Base-by-base conservation (phyloP, 805 yeast genomes). In the Ogataea parapolymorpha region DNA sequence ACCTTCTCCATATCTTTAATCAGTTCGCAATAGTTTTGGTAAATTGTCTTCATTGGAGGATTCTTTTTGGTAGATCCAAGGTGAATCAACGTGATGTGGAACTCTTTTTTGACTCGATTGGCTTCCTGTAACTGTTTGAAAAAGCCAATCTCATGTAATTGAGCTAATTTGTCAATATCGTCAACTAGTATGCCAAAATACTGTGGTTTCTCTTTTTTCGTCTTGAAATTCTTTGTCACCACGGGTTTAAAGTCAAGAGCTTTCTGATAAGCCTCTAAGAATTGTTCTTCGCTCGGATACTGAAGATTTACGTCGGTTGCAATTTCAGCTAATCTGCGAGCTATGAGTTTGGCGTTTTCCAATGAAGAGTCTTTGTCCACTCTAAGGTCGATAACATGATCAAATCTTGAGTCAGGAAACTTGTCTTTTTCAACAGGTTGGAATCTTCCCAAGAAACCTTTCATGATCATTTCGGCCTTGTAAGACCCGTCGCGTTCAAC, bases 41-140 rank as follows among this genome's bases (percentile, higher is more conserved):
- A 59, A 31, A 46, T 17, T 2, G 41, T 32, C 24, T 45, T 45
- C 6, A 37, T 22, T 12, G 36, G 34, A 9, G 47, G 36, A 17
- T 42, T 35, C 10, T 42, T 42, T 15, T 49, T 56, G 6, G 48
- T 45, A 12, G 54, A 45, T 0, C 49, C 45, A 3, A 50, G 26
- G 54, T 85, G 95, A 4, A 76, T 68, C 32, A 85, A 55, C 0
- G 95, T 87, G 3, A 85, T 74, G 55, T 86, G 95, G 49, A 85
- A 80, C 22, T 68, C 68, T 0, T 55, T 37, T 48, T 79, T 86
- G 1, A 82, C 58, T 25, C 79, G 61, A 1, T 60, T 54, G 0
- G 35, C 40, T 1, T 54, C 38, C 25, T 63, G 49, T 10, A 77
- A 42, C 8, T 13, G 6, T 9, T 42, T n/a, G 44, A 33, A 52